phyloP scores from a whole-genome alignment of 2,329 filamentous ascomycete genomes.

The Hymenoscyphus albidus region DNA sequence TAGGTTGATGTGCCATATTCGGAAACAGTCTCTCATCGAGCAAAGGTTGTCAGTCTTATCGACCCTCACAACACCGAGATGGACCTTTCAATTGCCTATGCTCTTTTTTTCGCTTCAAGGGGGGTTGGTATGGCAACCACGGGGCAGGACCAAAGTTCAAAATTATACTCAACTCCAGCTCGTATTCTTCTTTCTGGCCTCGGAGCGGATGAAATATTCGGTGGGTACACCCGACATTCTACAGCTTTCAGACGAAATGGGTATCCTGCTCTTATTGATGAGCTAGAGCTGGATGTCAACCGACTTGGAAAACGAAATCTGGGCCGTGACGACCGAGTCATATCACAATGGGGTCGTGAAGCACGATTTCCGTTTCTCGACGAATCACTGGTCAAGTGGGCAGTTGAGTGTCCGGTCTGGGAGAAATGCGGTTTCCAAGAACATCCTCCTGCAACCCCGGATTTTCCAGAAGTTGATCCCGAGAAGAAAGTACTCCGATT shows the following conservation, averaged over 20 bases:
- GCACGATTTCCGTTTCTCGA: slow-evolving; percentile 89
- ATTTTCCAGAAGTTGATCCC: slow-evolving; percentile 55
- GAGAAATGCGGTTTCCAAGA: slow-evolving; percentile 81
- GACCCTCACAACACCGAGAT: slow-evolving; percentile 96
- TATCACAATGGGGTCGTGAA: slow-evolving; percentile 85
- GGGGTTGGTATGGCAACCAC: slow-evolving; percentile 49
- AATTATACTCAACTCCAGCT: slow-evolving; percentile 62
- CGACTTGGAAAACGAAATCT: slow-evolving; percentile 91
- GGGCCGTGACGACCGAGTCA: slow-evolving; percentile 86
- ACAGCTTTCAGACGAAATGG: slow-evolving; percentile 68
- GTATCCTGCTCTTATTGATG: slow-evolving; percentile 68
- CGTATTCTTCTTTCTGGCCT: slow-evolving; percentile 87
- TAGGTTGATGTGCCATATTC: slow-evolving; percentile 77
- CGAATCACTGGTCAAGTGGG: slow-evolving; percentile 79
- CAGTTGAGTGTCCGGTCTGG: slow-evolving; percentile 68
- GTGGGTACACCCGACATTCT: slow-evolving; percentile 82
- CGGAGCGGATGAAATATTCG: slow-evolving; percentile 94
- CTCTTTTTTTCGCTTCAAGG: slow-evolving; percentile 90
- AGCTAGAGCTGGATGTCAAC: slow-evolving; percentile 79
- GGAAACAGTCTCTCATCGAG: slow-evolving; percentile 66
- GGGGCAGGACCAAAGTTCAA: slow-evolving; percentile 15
- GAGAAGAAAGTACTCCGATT: slow-evolving; percentile 79
- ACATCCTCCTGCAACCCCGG: slow-evolving; percentile 24
- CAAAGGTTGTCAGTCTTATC: slow-evolving; percentile 71
- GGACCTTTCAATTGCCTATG: slow-evolving; percentile 91